Evolutionary conservation across 306 rosid genomes (phyloP).

Genomic region (Vigna trinervia): DNA sequence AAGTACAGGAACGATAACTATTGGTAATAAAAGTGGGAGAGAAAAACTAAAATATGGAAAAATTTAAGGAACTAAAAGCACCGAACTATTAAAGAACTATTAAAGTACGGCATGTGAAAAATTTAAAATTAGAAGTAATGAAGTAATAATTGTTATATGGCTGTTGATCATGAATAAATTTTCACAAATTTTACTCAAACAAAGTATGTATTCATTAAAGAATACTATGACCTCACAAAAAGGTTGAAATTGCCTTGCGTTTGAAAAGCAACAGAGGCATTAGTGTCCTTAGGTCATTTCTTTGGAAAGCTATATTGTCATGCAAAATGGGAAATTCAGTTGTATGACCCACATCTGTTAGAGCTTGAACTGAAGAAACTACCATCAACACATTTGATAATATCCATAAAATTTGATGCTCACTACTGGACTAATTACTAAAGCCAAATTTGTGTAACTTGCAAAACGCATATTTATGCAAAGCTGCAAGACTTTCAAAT

Average conservation of each 20-base stretch:
- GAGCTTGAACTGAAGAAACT: conserved; percentile 15
- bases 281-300: not conserved
- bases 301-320: not conserved
- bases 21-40: not conserved
- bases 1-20: not conserved
- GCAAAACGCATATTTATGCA: not conserved
- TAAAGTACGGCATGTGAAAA: conserved; percentile 6
- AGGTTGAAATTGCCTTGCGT: no score
- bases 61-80: not conserved
- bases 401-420: conserved; percentile 5
- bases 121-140: not conserved
- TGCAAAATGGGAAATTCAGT: not conserved
- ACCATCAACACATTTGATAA: not conserved
- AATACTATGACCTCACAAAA: no score
- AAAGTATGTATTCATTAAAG: no score
- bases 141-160: conserved; percentile 11
- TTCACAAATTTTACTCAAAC: no score
- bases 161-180: not conserved
- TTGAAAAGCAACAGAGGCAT: no score
- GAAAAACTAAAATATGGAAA: not conserved
- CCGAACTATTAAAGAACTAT: conserved; percentile 2
- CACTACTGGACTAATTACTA: not conserved
- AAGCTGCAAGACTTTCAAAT: not conserved
- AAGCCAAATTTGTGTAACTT: not conserved
- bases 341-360: conserved; percentile 1